Base-by-base conservation (phyloP, 805 yeast genomes). In the Grigorovia humatica region DNA sequence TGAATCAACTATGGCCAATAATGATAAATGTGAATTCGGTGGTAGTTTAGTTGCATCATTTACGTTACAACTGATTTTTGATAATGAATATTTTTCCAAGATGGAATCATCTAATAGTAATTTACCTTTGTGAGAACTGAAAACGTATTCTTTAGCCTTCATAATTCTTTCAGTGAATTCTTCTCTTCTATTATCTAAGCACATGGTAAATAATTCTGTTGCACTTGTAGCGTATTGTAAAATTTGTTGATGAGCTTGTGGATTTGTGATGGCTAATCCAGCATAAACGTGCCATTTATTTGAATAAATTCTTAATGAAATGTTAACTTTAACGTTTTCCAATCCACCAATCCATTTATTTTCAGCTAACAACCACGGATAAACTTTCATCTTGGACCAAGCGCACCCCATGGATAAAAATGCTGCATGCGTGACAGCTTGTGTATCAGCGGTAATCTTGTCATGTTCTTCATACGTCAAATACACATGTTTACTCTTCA, bases 241-340 rank as follows among this genome's bases (percentile, higher is more conserved):
- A 18, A 95, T 84, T 68, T 93, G 98, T 43, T 77, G 79, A 62
- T 91, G 97, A 0, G 98, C 97, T 44, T 90, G 80, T 1, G 96
- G 97, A 62, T 93, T 93, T 1, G 96, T 85, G 58, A 93, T 91
- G 9, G 98, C 97, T 60, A 93, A 74, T 0, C 99, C 99, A 5
- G 98, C 98, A 64, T 93, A 93, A 32, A 93, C 98, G 66, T 93
- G 99, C 95, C 96, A 93, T 69, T 90, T 89, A 69, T 90, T 93
- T 17, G 96, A 82, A 67, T 76, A 93, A 48, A 93, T 93, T 56
- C 99, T 74, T 64, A 93, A 70, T 1, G 98, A 85, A 35, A 93
- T 89, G 65, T 93, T 93, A 64, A 90, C 86, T 61, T 93, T 93
- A 15, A 96, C 98, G 65, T 93, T 91, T 66, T 93, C 99, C 47